Conservation (phyloP, 306 rosid genomes). For the Fragaria iinumae region DNA sequence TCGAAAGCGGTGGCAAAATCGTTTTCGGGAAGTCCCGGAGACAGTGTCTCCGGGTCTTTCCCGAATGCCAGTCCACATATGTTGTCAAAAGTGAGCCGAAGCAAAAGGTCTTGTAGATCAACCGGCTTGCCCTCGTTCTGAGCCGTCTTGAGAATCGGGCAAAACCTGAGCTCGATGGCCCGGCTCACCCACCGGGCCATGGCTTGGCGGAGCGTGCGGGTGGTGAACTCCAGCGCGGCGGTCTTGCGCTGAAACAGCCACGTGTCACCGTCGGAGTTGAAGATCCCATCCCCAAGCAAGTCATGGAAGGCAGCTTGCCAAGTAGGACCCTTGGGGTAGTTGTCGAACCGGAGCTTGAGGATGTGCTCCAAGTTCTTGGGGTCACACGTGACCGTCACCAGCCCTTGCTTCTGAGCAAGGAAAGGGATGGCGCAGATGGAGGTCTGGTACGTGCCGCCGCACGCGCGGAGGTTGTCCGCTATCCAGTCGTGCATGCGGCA, state of each 20-base stretch:
- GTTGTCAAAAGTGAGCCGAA: constrained; percentile 87
- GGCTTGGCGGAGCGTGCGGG: constrained; percentile 87
- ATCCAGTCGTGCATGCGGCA: constrained; percentile 95
- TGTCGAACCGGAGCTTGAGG: constrained; percentile 73
- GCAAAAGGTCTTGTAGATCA: constrained; percentile 81
- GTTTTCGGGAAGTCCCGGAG: constrained; percentile 39
- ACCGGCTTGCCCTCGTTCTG: constrained; percentile 38
- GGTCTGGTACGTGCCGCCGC: constrained; percentile 93
- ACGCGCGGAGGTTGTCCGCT: constrained; percentile 63
- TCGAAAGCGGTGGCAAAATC: constrained; percentile 50
- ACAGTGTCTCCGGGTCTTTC: constrained; percentile 63
- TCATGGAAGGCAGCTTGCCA: constrained; percentile 89
- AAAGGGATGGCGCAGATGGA: constrained; percentile 66
- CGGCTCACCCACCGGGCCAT: constrained; percentile 97
- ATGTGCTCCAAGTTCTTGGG: constrained; percentile 85
- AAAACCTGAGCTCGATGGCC: constrained; percentile 65
- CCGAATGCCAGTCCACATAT: constrained; percentile 93
- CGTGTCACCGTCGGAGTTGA: constrained; percentile 84
- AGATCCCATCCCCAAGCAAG: constrained; percentile 78
- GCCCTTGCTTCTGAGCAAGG: constrained; percentile 63
- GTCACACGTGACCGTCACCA: constrained; percentile 90
- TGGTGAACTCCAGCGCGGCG: constrained; percentile 87
- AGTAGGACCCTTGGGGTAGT: constrained; percentile 87
- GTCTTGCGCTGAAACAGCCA: constrained; percentile 93
- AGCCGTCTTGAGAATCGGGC: constrained; percentile 60